Evolutionary conservation across 148 eudicot genomes (phyloP).

Genomic region (Rhododendron ferrugineum): DNA sequence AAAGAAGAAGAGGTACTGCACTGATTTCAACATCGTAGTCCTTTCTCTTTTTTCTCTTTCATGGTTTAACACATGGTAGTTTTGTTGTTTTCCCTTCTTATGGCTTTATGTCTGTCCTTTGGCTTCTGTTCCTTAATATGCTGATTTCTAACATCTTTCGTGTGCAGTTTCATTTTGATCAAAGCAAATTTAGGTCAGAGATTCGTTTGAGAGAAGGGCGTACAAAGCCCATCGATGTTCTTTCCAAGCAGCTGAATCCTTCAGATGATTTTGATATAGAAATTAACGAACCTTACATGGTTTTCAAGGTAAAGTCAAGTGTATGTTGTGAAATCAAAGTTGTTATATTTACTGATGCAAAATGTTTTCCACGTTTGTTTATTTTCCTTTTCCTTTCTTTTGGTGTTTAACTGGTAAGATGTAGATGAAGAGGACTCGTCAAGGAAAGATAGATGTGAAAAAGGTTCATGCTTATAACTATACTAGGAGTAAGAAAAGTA

Average conservation of each 20-base stretch:
- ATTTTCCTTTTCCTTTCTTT: not conserved
- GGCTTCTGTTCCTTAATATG: not conserved
- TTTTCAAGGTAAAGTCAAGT: slow-evolving; percentile 50
- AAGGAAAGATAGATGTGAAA: not conserved
- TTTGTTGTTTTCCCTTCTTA: not conserved
- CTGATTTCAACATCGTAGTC: not conserved
- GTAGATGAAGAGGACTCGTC: not conserved
- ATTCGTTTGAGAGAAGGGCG: slow-evolving; percentile 85
- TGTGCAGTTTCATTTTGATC: slow-evolving; percentile 90
- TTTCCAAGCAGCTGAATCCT: slow-evolving; percentile 81
- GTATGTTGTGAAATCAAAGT: not conserved
- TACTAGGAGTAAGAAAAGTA: not conserved
- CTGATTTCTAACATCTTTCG: slow-evolving; percentile 8
- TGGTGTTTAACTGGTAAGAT: not conserved
- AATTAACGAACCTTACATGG: slow-evolving; percentile 77
- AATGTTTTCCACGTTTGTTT: not conserved
- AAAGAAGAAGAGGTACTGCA: slow-evolving; percentile 74
- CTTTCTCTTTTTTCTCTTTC: not conserved
- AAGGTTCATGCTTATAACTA: not conserved
- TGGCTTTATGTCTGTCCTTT: not conserved
- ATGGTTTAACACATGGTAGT: not conserved
- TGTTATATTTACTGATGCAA: not conserved
- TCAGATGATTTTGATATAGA: slow-evolving; percentile 78
- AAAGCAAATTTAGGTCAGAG: slow-evolving; percentile 82
- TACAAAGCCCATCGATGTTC: slow-evolving; percentile 80